Conservation (phyloP, 2,329 filamentous ascomycete genomes). For the Blastomyces silverae region DNA sequence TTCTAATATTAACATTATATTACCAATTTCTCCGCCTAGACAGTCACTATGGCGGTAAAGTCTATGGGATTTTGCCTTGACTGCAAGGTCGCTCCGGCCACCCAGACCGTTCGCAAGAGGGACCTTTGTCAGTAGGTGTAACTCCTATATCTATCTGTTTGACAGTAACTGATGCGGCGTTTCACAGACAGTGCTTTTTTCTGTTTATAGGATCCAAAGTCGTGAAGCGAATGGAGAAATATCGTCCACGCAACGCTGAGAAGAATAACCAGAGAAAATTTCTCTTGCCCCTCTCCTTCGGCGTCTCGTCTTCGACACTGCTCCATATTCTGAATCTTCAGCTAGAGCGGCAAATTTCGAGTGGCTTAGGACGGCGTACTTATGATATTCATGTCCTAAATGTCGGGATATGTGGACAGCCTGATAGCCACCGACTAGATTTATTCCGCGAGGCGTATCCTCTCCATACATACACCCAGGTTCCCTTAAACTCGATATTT, state of each 20-base stretch:
- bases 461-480: constrained; percentile 54
- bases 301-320: constrained; percentile 70
- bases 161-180: constrained; percentile 18
- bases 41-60: constrained; percentile 12
- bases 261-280: constrained; percentile 49
- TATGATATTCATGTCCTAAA: constrained; percentile 54
- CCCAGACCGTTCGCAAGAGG: constrained; percentile 17
- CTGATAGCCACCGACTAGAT: constrained; percentile 34
- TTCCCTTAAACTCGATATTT: constrained; percentile 60
- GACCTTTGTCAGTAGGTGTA: constrained; percentile 20
- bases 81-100: constrained; percentile 18
- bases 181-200: constrained; percentile 62
- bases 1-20: neutral
- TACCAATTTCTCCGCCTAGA: neutral
- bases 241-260: constrained; percentile 41
- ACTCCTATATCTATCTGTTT: neutral
- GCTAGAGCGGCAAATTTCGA: constrained; percentile 57
- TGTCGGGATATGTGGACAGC: constrained; percentile 29
- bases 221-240: constrained; percentile 67
- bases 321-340: constrained; percentile 69
- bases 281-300: constrained; percentile 74
- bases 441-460: constrained; percentile 56
- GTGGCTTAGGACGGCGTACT: constrained; percentile 54
- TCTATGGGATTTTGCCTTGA: constrained; percentile 26
- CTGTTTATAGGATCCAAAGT: constrained; percentile 72